Base-by-base conservation (phyloP, 768 basidiomycete species). In the Bullera alba region DNA sequence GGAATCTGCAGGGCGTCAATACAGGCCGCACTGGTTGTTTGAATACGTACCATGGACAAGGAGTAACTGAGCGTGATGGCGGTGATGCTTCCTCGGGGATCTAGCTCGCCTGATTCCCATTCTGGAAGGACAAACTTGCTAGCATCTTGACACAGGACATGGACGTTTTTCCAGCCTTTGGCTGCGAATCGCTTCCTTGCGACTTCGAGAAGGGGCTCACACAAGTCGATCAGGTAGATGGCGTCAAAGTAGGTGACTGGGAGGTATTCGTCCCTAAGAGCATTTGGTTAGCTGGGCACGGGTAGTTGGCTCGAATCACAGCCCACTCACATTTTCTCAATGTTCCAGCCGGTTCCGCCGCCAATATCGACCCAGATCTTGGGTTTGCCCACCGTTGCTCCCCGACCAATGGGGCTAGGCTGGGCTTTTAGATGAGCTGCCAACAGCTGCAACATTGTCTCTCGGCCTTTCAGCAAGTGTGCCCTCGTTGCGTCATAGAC, bases 301-400 rank as follows among this genome's bases (percentile, higher is more conserved):
- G 27, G 34, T 30, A 37, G n/a, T 12, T 23, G 21, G 23, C 12
- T n/a, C 27, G 26, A 34, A 2, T 30, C 6, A 12, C 15, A 14
- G 34, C 17, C 3, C 34, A 54, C 60, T 50, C 30, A 63, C 66
- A 85, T 85, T 51, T 80, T 74, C 69, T 86, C 84, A 58, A 86
- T 80, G 65, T 85, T 86, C 74, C 81, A 81, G 5, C 81, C 81
- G 12, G 85, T 86, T 23, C 84, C 85, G 27, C 85, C 85, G 15
- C 85, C 84, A 49, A 87, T 80, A 64, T 87, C 85, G 16, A 87
- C 77, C 85, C 85, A 87, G 14, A 87, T 77, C 16, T 84, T 77
- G 14, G 76, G 75, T 62, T 78, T 77, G n/a, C n/a, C n/a, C n/a
- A n/a, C n/a, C 0, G 73, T 67, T 0, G 77, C 75, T 5, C 75